A percentile compares a stretch with the other conserved stretches of the same genome.
These are phyloP conservation scores for Volutella citrinella DNA, from an alignment of 2,329 filamentous ascomycete species.

Conservation along the genomic window DNA sequence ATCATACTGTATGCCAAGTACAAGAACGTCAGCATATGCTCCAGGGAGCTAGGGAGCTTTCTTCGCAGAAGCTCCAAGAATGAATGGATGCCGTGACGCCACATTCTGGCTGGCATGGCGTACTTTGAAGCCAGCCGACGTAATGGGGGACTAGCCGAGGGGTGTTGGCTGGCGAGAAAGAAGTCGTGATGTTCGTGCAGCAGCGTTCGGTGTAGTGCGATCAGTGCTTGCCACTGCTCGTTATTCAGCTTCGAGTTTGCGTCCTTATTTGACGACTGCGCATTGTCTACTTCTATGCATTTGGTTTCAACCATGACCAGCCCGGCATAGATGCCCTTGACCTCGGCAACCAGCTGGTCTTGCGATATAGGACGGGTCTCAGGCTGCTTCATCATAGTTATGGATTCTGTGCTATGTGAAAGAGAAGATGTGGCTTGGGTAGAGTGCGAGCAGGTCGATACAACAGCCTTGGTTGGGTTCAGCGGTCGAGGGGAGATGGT, in stretches of 20 bases:
- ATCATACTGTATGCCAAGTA: constrained; percentile 90
- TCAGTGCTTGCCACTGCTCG: constrained; percentile 82
- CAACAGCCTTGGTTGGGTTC: too few relatives aligned
- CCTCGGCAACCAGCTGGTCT: constrained; percentile 75
- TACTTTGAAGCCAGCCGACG: constrained; percentile 73
- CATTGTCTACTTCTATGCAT: constrained; percentile 78
- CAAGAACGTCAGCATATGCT: constrained; percentile 90
- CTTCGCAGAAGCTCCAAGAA: constrained; percentile 77
- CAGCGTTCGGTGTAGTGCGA: constrained; percentile 76
- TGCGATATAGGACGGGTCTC: constrained; percentile 55
- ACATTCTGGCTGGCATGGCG: constrained; percentile 84
- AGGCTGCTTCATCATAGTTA: constrained; percentile 16
- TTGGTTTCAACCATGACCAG: constrained; percentile 84
- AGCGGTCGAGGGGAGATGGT: too few relatives aligned
- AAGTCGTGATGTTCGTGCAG: constrained; percentile 84
- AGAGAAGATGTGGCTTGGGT: too few relatives aligned
- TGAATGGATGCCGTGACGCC: constrained; percentile 86
- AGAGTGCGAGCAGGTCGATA: constrained; percentile 1
- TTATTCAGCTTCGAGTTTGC: constrained; percentile 46
- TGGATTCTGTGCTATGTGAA: too few relatives aligned
- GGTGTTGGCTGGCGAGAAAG: constrained; percentile 84
- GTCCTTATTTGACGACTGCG: constrained; percentile 47
- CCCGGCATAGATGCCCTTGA: constrained; percentile 80
- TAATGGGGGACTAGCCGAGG: constrained; percentile 67
- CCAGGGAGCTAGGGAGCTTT: constrained; percentile 70